Evolutionary conservation across 2,329 filamentous ascomycete species (phyloP), one percentile per base, ranked within the genome.

Genomic region (Penicillium sp.): DNA sequence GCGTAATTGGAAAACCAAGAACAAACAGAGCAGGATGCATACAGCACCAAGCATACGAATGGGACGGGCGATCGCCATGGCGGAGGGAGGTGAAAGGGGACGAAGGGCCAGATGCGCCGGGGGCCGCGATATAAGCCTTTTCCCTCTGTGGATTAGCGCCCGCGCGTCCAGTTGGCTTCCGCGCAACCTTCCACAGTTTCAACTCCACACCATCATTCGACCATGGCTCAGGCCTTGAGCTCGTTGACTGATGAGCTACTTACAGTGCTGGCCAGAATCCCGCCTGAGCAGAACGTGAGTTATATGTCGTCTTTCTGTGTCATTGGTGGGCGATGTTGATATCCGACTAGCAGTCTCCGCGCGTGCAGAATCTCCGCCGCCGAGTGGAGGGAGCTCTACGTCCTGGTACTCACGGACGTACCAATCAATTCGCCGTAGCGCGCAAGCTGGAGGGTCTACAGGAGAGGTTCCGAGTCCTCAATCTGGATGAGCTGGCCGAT

Each of bases 11-110:
- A 88, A 86, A 57, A 95, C 72, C 63, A 95, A 82, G 70, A 91
- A 90, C 54, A 88, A 77, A 76, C 89, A 87, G 58, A 95, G 75
- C 53, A 87, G 70, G 61, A 88, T 74, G 56, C 86, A 88, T 54
- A 82, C 77, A 57, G 87, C 79, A 59, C 82, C 86, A 66, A 95
- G 77, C 65, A 87, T 82, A 73, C 91, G 84, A 67, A 95, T 86
- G 50, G 89, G 88, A 76, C 86, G 85, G 66, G 89, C 88, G 67
- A 95, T 78, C 64, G 87, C 88, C 90, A 95, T 95, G 50, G 55
- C 66, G 15, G 46, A 28, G 54, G 57, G 50, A 55, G 50, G 49
- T 58, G 55, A 61, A 55, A 56, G 53, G 59, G 52, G 53, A 35
- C 50, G 43, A 55, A 46, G 35, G 35, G 33, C 33, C 39, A 49